A percentile compares a stretch with the other conserved stretches of the same genome.
These are phyloP conservation scores for Trichodelitschia bisporula DNA, from an alignment of 495 filamentous ascomycete species.

Conservation along the genomic window DNA sequence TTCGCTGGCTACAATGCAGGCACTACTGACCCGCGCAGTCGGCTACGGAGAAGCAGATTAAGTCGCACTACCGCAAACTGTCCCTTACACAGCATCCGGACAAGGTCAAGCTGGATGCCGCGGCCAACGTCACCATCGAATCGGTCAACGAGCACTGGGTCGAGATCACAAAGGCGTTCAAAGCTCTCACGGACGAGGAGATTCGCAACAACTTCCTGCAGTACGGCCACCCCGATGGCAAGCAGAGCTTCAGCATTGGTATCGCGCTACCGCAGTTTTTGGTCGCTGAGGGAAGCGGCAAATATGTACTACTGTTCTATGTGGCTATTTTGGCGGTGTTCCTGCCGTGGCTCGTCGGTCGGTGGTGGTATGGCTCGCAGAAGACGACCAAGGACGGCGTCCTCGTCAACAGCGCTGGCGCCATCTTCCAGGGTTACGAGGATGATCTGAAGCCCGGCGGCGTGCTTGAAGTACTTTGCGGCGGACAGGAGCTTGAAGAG, in stretches of 20 bases:
- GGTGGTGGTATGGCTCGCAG: slow-evolving; percentile 97
- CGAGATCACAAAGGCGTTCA: slow-evolving; percentile 90
- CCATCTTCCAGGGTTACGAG: slow-evolving; percentile 77
- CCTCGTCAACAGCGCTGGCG: slow-evolving; percentile 72
- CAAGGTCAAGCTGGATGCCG: slow-evolving; percentile 57
- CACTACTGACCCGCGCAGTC: slow-evolving; percentile 23
- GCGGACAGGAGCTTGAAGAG: slow-evolving; percentile 56
- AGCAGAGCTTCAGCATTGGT: slow-evolving; percentile 93
- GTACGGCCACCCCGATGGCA: slow-evolving; percentile 90
- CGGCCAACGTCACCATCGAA: slow-evolving; percentile 76
- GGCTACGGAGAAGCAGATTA: slow-evolving; percentile 71
- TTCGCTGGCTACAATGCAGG: neutral
- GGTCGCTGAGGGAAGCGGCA: slow-evolving; percentile 76
- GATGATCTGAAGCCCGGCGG: slow-evolving; percentile 59
- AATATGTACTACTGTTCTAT: slow-evolving; percentile 84
- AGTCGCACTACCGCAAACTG: slow-evolving; percentile 61
- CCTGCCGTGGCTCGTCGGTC: slow-evolving; percentile 78
- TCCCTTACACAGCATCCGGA: slow-evolving; percentile 80
- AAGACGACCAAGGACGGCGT: slow-evolving; percentile 77
- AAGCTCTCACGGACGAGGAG: slow-evolving; percentile 89
- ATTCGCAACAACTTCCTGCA: slow-evolving; percentile 89
- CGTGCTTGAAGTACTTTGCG: slow-evolving; percentile 54
- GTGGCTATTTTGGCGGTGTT: slow-evolving; percentile 65
- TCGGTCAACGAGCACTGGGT: slow-evolving; percentile 69
- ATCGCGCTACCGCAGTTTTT: slow-evolving; percentile 90